phyloP scores from a whole-genome alignment of 2,329 filamentous ascomycete genomes.

The Cadophora sp. region DNA sequence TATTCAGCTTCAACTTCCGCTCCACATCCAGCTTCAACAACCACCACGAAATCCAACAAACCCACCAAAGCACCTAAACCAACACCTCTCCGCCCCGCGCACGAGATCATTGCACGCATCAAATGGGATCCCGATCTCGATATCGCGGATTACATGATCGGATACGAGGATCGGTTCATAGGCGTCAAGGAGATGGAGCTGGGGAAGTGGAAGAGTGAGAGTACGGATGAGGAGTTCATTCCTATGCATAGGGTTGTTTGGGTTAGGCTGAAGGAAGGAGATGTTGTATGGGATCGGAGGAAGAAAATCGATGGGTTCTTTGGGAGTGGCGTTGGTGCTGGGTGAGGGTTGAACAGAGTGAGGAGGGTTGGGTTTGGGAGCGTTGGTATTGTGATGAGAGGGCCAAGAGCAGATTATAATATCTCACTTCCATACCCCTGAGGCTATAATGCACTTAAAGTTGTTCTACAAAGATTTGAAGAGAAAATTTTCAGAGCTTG shows the following conservation, averaged over 20 bases:
- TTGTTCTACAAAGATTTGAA: too few relatives aligned
- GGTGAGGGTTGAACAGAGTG: neutral
- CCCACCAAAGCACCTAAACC: neutral
- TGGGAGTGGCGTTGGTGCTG: slow-evolving; percentile 11
- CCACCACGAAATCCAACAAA: neutral
- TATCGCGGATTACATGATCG: slow-evolving; percentile 60
- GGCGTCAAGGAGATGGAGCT: slow-evolving; percentile 61
- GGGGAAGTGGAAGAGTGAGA: slow-evolving; percentile 64
- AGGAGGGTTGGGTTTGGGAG: too few relatives aligned
- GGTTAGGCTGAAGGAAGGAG: slow-evolving; percentile 60
- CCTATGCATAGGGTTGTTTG: slow-evolving; percentile 68
- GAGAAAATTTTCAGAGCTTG: too few relatives aligned
- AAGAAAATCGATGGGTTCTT: slow-evolving; percentile 15
- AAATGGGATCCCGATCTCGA: slow-evolving; percentile 65
- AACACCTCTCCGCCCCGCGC: slow-evolving; percentile 56
- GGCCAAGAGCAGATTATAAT: too few relatives aligned
- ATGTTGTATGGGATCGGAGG: slow-evolving; percentile 17
- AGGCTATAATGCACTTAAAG: too few relatives aligned
- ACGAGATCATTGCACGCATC: slow-evolving; percentile 64
- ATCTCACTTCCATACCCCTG: too few relatives aligned
- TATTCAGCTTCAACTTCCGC: neutral
- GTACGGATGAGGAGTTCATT: slow-evolving; percentile 71
- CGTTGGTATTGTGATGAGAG: too few relatives aligned
- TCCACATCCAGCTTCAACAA: neutral
- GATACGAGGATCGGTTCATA: slow-evolving; percentile 66